These are phyloP conservation scores for Insectozyma bohioensis DNA, from an alignment of 1,139 yeast species.

Conservation along the genomic window DNA sequence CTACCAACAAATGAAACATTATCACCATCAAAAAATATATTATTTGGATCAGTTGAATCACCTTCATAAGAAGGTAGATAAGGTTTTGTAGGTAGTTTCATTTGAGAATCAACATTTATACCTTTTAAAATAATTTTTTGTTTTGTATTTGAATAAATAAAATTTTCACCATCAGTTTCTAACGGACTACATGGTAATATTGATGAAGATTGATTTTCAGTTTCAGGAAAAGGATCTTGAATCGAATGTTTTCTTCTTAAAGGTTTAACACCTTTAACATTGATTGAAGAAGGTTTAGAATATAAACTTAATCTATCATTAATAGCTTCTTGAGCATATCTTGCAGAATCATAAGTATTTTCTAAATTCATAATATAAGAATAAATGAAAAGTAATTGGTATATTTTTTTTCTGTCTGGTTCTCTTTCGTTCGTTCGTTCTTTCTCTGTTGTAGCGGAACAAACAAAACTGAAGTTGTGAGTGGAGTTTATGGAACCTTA, in stretches of 20 bases:
- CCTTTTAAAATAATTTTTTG: conserved; percentile 70
- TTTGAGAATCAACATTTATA: conserved; percentile 75
- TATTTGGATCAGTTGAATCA: conserved; percentile 40
- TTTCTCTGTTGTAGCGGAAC: too few relatives aligned
- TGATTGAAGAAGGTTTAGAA: conserved; percentile 21
- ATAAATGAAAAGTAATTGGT: too few relatives aligned
- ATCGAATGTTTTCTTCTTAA: conserved; percentile 24
- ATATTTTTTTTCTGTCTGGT: too few relatives aligned
- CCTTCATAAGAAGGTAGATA: conserved; percentile 52
- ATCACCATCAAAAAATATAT: conserved; percentile 66
- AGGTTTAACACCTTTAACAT: conserved; percentile 29
- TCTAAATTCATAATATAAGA: not conserved
- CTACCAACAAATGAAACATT: conserved; percentile 76
- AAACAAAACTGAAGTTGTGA: too few relatives aligned
- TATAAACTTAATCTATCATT: conserved; percentile 33
- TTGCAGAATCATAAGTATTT: conserved; percentile 11
- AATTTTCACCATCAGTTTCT: conserved; percentile 36
- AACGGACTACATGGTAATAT: conserved; percentile 35
- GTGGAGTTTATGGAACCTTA: too few relatives aligned
- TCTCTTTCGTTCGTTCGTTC: too few relatives aligned
- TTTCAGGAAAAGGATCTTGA: conserved; percentile 20
- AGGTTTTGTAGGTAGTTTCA: conserved; percentile 69
- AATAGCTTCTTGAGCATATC: conserved; percentile 30
- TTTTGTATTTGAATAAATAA: conserved; percentile 55
- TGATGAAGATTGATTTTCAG: conserved; percentile 13